A percentile compares a stretch with the other conserved stretches of the same genome.
These are phyloP conservation scores for Stipa capillata DNA, from an alignment of 176 grass and related monocot genomes.

Conservation along the genomic window DNA sequence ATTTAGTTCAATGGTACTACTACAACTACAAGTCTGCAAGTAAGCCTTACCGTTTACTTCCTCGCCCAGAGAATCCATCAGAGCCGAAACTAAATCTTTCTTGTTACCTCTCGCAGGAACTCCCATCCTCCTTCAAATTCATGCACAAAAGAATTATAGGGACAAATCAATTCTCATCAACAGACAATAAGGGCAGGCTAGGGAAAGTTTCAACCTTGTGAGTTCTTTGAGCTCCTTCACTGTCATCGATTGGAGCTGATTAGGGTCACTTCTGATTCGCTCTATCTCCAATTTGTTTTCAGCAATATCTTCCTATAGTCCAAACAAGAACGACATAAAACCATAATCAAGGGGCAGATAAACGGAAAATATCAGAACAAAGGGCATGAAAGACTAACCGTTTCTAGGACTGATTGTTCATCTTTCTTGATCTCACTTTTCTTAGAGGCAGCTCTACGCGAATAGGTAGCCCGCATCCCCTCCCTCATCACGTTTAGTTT, in stretches of 20 bases:
- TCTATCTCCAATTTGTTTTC: conserved; percentile 40
- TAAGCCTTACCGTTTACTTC: conserved; percentile 43
- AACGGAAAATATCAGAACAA: neutral
- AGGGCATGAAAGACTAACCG: conserved; percentile 26
- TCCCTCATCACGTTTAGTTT: conserved; percentile 30
- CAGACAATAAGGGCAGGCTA: neutral
- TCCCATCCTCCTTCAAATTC: conserved; percentile 54
- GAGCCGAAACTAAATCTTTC: conserved; percentile 66
- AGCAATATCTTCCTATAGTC: conserved; percentile 43
- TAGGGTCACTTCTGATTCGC: conserved; percentile 42
- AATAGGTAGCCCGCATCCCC: conserved; percentile 24
- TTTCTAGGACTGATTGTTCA: conserved; percentile 10
- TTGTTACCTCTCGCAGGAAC: conserved; percentile 62
- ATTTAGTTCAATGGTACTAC: conserved; percentile 10
- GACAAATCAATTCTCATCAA: neutral
- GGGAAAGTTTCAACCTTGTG: conserved; percentile 35
- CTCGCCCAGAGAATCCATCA: conserved; percentile 35
- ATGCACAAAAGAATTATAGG: neutral
- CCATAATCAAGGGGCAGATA: neutral
- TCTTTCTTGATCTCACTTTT: conserved; percentile 26
- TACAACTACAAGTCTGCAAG: neutral
- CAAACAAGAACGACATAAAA: neutral
- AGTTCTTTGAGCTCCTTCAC: conserved; percentile 72
- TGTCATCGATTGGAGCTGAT: conserved; percentile 66
- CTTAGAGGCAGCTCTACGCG: conserved; percentile 35